Evolutionary conservation across 1,284 basidiomycete genomes (phyloP).

Genomic region (Cryptococcus floricola): DNA sequence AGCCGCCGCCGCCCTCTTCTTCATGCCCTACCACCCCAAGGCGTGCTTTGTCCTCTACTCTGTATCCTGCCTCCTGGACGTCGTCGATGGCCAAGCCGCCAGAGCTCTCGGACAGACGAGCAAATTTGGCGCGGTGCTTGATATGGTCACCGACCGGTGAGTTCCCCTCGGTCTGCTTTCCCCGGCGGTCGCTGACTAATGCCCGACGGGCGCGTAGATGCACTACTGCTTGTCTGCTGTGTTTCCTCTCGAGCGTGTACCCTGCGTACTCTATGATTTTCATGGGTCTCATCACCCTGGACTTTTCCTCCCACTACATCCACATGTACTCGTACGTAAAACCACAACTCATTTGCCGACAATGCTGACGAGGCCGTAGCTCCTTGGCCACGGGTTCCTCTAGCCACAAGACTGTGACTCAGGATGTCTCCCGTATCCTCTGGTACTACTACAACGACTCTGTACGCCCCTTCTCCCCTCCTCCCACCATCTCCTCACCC

Average conservation of each 20-base stretch:
- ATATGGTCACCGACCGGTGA: conserved; percentile 99
- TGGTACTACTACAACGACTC: conserved; percentile 92
- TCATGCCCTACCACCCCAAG: conserved; percentile 92
- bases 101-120: conserved; percentile 82
- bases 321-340: conserved; percentile 93
- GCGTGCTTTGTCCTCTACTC: conserved; percentile 87
- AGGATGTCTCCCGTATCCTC: conserved; percentile 86
- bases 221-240: conserved; percentile 91
- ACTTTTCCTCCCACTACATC: conserved; percentile 99
- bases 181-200: not conserved
- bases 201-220: conserved; percentile 58
- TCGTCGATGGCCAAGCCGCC: conserved; percentile 93
- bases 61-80: conserved; percentile 91
- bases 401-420: conserved; percentile 87
- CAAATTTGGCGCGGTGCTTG: conserved; percentile 95
- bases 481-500: not conserved
- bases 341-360: not conserved
- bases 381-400: conserved; percentile 87
- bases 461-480: conserved; percentile 54
- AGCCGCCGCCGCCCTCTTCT: conserved; percentile 83
- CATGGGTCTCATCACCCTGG: conserved; percentile 93
- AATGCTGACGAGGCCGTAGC: conserved; percentile 51
- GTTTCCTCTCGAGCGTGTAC: conserved; percentile 88
- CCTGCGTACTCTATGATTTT: conserved; percentile 77
- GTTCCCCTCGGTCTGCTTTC: conserved; percentile 22